Evolutionary conservation across 345 rosid species (phyloP).

Genomic region (Boechera divaricarpa): DNA sequence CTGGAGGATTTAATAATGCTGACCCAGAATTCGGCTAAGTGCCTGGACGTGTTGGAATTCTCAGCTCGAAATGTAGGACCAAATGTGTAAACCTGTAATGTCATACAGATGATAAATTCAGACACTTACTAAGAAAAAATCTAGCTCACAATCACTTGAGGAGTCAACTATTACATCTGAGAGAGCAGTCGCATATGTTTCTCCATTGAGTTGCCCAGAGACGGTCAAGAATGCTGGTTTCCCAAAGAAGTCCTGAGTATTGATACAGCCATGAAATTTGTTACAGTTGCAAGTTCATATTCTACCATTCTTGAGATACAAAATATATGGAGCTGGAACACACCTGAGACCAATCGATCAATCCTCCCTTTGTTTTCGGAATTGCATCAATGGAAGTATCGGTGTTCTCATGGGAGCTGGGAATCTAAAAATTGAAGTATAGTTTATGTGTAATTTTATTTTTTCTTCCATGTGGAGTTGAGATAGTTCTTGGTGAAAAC

Average conservation of each 20-base stretch:
- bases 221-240: slow-evolving; percentile 98
- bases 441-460: not conserved
- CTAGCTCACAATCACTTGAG: slow-evolving; percentile 20
- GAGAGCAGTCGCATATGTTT: slow-evolving; percentile 97
- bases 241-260: slow-evolving; percentile 86
- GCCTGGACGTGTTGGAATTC: slow-evolving; percentile 94
- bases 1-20: slow-evolving; percentile 36
- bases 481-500: not conserved
- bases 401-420: slow-evolving; percentile 66
- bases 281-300: slow-evolving; percentile 13
- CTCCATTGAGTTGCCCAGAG: slow-evolving; percentile 98
- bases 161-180: slow-evolving; percentile 66
- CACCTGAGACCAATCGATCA: slow-evolving; percentile 94
- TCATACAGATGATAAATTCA: not conserved
- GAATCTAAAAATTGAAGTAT: slow-evolving; percentile 61
- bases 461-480: slow-evolving; percentile 8
- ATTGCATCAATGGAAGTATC: slow-evolving; percentile 61
- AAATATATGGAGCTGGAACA: slow-evolving; percentile 40
- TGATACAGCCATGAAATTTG: slow-evolving; percentile 12
- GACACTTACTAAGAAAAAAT: not conserved
- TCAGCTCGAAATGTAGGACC: slow-evolving; percentile 99
- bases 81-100: slow-evolving; percentile 83
- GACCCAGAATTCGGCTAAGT: slow-evolving; percentile 98
- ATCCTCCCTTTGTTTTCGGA: slow-evolving; percentile 80
- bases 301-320: slow-evolving; percentile 15